These are phyloP conservation scores for Eucalyptus erythrocorys DNA, from an alignment of 345 rosid species.

Conservation along the genomic window DNA sequence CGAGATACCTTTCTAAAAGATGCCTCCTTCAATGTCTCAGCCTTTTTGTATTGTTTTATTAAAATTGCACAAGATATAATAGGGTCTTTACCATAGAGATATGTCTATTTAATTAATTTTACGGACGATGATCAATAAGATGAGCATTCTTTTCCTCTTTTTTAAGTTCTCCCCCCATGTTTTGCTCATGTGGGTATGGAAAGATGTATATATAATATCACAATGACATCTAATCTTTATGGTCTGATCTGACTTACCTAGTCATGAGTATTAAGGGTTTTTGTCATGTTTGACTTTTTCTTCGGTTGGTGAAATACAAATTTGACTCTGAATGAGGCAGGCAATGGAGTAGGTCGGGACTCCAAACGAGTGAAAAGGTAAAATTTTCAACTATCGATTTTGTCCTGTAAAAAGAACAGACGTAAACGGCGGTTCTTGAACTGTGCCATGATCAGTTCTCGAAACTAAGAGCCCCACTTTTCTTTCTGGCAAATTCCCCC, in stretches of 20 bases:
- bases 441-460: not conserved
- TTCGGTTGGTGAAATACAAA: not conserved
- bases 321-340: not conserved
- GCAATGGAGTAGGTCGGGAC: not conserved
- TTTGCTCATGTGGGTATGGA: not conserved
- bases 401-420: not conserved
- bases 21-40: not conserved
- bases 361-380: not conserved
- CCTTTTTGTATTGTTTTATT: conserved; percentile 3
- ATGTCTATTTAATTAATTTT: conserved; percentile 6
- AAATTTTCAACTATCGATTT: not conserved
- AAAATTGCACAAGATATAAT: conserved; percentile 4
- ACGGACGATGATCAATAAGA: conserved; percentile 7
- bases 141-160: not conserved
- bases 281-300: not conserved
- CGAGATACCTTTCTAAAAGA: not conserved
- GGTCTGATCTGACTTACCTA: not conserved
- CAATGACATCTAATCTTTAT: not conserved
- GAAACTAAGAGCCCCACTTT: not conserved
- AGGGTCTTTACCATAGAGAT: not conserved
- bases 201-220: not conserved
- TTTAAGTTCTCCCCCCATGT: not conserved
- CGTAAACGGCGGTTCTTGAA: not conserved
- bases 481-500: not conserved
- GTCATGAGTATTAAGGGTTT: not conserved